Base-by-base conservation (phyloP, 257 asterid species). In the Primulina tabacum region DNA sequence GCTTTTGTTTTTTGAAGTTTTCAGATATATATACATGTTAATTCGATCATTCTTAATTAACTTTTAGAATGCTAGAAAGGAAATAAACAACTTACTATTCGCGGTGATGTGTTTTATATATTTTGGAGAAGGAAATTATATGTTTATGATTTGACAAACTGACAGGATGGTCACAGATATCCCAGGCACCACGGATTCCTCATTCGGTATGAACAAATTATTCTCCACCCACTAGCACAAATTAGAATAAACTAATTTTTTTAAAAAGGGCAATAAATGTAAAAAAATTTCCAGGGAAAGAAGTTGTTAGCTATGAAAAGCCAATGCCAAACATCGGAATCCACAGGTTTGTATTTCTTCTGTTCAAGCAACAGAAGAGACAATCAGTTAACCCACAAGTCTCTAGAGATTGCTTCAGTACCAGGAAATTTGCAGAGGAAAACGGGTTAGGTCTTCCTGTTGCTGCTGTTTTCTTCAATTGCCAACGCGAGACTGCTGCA, bases 401-500 rank as follows among this genome's bases (percentile, higher is more conserved):
- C 11, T 73, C 82, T 5, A 77, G 88, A 67, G 98, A 92, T 69
- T 29, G 83, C 28, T 92, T 92, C 83, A 82, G 63, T 40, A 89
- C 90, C 2, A 69, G 98, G 52, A 77, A 76, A 3, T 92, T 88
- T 43, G 89, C 96, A 0, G 76, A 81, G 8, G 89, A 88, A 9
- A 78, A 92, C 20, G 94, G 82, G 0, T 75, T 92, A 29, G 94
- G 87, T 4, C 81, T 78, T 64, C 96, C 96, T 0, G 96, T 92
- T 6, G 78, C 92, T 14, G 96, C 96, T n/a, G 84, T 89, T 16
- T 92, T 76, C 94, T 92, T 86, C 94, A 92, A 88, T 34, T 89
- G 94, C 88, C 96, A 92, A 80, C 88, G 98, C 60, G 96, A 92
- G 81, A 89, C 96, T 0, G 98, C 98, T 5, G 87, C 98, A 0